Evolutionary conservation across 805 yeast species (phyloP), one percentile per base, ranked within the genome.

Genomic region (Spathaspora girioi): DNA sequence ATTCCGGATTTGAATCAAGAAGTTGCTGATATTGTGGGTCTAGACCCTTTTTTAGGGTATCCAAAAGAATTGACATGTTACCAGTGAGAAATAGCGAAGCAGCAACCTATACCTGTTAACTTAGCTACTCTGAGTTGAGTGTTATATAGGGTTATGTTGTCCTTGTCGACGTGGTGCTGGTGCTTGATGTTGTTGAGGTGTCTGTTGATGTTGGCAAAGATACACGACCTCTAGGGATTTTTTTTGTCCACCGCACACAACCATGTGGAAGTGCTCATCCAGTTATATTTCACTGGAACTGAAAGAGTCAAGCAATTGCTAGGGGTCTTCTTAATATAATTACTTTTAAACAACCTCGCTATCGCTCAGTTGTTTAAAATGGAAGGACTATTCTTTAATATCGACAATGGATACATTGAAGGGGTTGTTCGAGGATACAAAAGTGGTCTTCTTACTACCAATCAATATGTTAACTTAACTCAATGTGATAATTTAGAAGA

Each of bases 401-500:
- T 91, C 56, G 92, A 93, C 66, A 67, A 79, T 67, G 99, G 99
- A 19, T 94, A 80, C 73, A 80, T 94, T 59, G 99, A 94, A 71
- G 99, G 93, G 44, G 81, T 96, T 32, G 96, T 93, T 42, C 85
- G 99, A 63, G 99, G 99, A 19, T 89, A 92, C 77, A 83, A 92
- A 63, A 84, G 87, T 52, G 97, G 96, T 0, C 77, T 94, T 26
- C 68, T 94, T 47, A 81, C 86, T 10, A 70, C 81, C 31, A 82
- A 86, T 59, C 97, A 92, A 70, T 94, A 94, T 70, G 77, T 88
- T 64, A 96, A 94, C 71, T 73, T 94, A 64, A 89, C 97, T 2
- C 99, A 94, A 69, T 96, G 99, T 73, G 99, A 96, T 62, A 83
- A 88, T 42, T 78, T 94, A 56, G 99, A 94, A 52, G 99, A 94